Percentiles rank a stretch among this genome's conserved stretches.
phyloP scores from a whole-genome alignment of 2,329 filamentous ascomycete species.

The Aspergillus calidoustus region DNA sequence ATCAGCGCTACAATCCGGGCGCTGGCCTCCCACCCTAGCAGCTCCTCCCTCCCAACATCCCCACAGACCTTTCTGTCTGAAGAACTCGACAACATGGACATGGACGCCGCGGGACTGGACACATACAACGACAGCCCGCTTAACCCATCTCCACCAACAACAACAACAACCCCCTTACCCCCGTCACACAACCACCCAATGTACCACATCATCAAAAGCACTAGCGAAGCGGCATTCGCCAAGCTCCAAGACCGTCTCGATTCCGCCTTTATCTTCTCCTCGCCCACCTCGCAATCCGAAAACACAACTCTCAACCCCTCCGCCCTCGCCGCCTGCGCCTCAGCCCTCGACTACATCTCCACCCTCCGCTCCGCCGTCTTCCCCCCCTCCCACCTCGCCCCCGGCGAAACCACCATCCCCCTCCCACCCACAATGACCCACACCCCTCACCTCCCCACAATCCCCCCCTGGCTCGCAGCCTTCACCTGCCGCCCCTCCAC shows the following conservation, averaged over 20 bases:
- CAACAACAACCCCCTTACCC: not conserved
- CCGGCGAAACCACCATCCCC: not conserved
- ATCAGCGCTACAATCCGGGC: not conserved
- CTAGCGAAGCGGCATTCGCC: not conserved
- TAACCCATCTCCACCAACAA: not conserved
- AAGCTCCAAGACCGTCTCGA: slow-evolving; percentile 1
- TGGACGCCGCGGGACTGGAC: not conserved
- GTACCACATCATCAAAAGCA: not conserved
- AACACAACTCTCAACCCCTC: too few relatives aligned
- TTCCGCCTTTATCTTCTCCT: not conserved
- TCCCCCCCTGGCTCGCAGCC: not conserved
- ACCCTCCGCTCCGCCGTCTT: not conserved
- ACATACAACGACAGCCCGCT: not conserved
- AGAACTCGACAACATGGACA: not conserved
- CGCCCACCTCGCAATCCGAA: not conserved
- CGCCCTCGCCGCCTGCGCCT: slow-evolving; percentile 5
- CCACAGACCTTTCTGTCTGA: not conserved
- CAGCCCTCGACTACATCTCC: not conserved
- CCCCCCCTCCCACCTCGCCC: not conserved
- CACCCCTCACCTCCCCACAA: not conserved
- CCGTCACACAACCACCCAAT: slow-evolving; percentile 4
- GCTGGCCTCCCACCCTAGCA: not conserved
- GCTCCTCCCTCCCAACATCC: not conserved
- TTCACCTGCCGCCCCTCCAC: slow-evolving; percentile 3
- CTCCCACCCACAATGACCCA: not conserved